A percentile compares a stretch with the other conserved stretches of the same genome.
These are phyloP conservation scores for Globisporangium abappressorium DNA, from an alignment of 352 stramenopile species.

Conservation along the genomic window DNA sequence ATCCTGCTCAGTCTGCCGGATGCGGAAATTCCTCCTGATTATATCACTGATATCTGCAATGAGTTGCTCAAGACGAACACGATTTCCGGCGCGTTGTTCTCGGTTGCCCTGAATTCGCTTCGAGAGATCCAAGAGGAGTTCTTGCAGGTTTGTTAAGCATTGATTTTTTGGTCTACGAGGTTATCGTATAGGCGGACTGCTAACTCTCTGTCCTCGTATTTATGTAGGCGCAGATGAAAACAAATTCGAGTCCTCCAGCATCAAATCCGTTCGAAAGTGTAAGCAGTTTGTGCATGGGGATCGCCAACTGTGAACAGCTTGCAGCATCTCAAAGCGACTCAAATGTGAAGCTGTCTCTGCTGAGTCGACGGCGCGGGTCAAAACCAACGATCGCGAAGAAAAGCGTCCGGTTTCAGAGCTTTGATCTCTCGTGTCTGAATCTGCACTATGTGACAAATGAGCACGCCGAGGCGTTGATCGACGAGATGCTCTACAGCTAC, in stretches of 20 bases:
- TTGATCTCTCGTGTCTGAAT: constrained; percentile 61
- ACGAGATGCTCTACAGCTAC: constrained; percentile 43
- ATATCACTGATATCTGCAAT: constrained; percentile 31
- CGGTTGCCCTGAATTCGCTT: constrained; percentile 35
- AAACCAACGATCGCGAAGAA: constrained; percentile 24
- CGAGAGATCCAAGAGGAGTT: constrained; percentile 17
- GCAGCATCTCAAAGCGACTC: constrained; percentile 26
- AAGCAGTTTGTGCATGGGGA: constrained; percentile 29
- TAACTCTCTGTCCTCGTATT: not conserved
- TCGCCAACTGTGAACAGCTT: constrained; percentile 39
- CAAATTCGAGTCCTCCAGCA: not conserved
- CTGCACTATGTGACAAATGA: constrained; percentile 55
- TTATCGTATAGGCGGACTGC: not conserved
- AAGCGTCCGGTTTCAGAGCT: constrained; percentile 59
- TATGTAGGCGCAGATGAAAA: not conserved
- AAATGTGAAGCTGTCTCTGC: constrained; percentile 15
- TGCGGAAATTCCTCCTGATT: constrained; percentile 10
- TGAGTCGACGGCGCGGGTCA: constrained; percentile 13
- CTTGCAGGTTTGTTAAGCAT: constrained; percentile 5
- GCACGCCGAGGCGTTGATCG: constrained; percentile 36
- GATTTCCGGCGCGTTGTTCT: constrained; percentile 43
- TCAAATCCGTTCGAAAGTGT: constrained; percentile 24
- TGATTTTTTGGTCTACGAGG: not conserved
- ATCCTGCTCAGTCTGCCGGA: constrained; percentile 2
- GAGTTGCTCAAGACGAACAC: constrained; percentile 33